Conservation (phyloP, 257 asterid genomes). For the Solanum gracilifrons region DNA sequence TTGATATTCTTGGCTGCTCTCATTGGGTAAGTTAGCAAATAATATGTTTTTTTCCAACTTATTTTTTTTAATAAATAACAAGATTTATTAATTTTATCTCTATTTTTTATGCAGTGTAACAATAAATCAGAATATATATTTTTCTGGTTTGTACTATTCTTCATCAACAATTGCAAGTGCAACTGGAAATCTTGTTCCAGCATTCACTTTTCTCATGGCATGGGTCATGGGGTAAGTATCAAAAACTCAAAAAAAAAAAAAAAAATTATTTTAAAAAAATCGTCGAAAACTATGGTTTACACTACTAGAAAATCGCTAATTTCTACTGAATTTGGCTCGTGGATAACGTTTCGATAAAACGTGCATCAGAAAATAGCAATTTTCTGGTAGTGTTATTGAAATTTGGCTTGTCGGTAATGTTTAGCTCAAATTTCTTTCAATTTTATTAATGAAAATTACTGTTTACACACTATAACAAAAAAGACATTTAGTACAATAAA, state of each 20-base stretch:
- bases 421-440: no score
- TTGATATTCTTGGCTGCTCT: conserved; percentile 21
- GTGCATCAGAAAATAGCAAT: no score
- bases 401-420: no score
- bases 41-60: not conserved
- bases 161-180: conserved; percentile 39
- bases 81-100: not conserved
- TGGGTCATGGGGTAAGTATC: conserved; percentile 20
- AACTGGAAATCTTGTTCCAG: conserved; percentile 26
- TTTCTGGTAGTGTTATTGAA: no score
- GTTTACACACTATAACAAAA: no score
- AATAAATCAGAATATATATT: conserved; percentile 24
- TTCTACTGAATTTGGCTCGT: not conserved
- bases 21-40: conserved; percentile 13
- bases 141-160: conserved; percentile 27
- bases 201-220: conserved; percentile 28
- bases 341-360: not conserved
- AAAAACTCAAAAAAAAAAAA: not conserved
- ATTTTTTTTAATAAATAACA: not conserved
- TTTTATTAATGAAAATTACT: no score
- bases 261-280: not conserved
- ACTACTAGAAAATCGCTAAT: not conserved
- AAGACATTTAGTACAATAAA: no score
- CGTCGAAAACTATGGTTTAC: not conserved
- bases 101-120: conserved; percentile 19